phyloP scores from a whole-genome alignment of 495 filamentous ascomycete genomes.

The Daldinia loculata region DNA sequence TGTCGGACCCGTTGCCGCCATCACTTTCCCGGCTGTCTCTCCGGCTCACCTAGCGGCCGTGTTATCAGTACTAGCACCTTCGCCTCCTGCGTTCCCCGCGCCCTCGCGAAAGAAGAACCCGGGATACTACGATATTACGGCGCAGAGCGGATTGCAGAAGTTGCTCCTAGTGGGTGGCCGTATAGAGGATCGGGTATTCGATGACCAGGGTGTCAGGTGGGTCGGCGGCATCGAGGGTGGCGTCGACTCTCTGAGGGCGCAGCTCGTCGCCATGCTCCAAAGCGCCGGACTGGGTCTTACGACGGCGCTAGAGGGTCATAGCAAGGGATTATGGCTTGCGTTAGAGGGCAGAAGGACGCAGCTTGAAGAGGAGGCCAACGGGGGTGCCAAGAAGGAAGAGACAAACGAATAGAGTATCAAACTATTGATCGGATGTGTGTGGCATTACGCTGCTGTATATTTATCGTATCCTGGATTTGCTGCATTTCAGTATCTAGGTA shows the following conservation, averaged over 20 bases:
- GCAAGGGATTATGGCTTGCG: constrained; percentile 82
- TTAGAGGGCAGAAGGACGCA: constrained; percentile 79
- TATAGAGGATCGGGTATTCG: constrained; percentile 82
- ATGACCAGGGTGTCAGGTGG: constrained; percentile 80
- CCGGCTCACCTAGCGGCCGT: constrained; percentile 83
- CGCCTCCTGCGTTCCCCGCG: constrained; percentile 73
- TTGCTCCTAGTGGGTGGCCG: constrained; percentile 85
- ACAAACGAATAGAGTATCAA: constrained; percentile 38
- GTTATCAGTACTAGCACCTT: constrained; percentile 77
- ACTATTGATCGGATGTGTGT: not conserved
- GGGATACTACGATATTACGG: constrained; percentile 76
- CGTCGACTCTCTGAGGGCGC: constrained; percentile 79
- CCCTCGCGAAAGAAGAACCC: constrained; percentile 79
- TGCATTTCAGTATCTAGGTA: not conserved
- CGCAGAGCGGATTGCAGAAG: constrained; percentile 85
- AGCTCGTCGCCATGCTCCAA: constrained; percentile 81
- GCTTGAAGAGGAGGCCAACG: constrained; percentile 77
- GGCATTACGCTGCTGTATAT: constrained; percentile 5
- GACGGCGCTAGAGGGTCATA: constrained; percentile 74
- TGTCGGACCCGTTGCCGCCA: constrained; percentile 76
- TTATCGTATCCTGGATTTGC: not conserved
- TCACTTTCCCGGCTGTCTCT: constrained; percentile 84
- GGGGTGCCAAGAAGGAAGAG: constrained; percentile 44
- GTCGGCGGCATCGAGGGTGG: constrained; percentile 85
- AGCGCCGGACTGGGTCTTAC: constrained; percentile 77